Conservation (phyloP, 2,329 filamentous ascomycete species). For the Hypoxylon rubiginosum region DNA sequence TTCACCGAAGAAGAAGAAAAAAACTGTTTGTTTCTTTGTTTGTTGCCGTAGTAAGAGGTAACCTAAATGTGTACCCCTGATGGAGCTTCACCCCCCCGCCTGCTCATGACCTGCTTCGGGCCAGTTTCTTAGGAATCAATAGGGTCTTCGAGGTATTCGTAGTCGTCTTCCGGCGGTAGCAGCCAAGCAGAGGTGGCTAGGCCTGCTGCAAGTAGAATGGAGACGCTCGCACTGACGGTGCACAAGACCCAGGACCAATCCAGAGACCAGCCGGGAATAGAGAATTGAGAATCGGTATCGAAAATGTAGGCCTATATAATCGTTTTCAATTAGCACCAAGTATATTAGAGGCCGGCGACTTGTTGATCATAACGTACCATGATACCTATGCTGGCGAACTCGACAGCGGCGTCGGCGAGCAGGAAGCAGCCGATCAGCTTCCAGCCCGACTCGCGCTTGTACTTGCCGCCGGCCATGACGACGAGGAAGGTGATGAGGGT, state of each 20-base stretch:
- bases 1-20: constrained; percentile 14
- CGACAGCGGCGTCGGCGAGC: constrained; percentile 73
- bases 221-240: constrained; percentile 67
- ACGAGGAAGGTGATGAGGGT: constrained; percentile 84
- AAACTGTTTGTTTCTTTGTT: constrained; percentile 7
- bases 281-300: constrained; percentile 86
- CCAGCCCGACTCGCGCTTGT: constrained; percentile 86
- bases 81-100: neutral
- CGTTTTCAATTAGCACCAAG: neutral
- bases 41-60: constrained; percentile 4
- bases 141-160: constrained; percentile 74
- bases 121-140: constrained; percentile 62
- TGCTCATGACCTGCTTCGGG: constrained; percentile 4
- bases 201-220: constrained; percentile 66
- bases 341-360: neutral
- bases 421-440: constrained; percentile 78
- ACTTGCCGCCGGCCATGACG: constrained; percentile 82
- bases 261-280: constrained; percentile 82
- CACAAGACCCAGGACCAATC: constrained; percentile 84
- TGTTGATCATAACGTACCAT: constrained; percentile 72
- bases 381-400: constrained; percentile 83
- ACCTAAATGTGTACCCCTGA: neutral
- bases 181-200: constrained; percentile 76
- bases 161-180: constrained; percentile 85
- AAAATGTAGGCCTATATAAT: constrained; percentile 79